These are phyloP conservation scores for Centaurea solstitialis DNA, from an alignment of 129 eudicot genomes.

Conservation along the genomic window DNA sequence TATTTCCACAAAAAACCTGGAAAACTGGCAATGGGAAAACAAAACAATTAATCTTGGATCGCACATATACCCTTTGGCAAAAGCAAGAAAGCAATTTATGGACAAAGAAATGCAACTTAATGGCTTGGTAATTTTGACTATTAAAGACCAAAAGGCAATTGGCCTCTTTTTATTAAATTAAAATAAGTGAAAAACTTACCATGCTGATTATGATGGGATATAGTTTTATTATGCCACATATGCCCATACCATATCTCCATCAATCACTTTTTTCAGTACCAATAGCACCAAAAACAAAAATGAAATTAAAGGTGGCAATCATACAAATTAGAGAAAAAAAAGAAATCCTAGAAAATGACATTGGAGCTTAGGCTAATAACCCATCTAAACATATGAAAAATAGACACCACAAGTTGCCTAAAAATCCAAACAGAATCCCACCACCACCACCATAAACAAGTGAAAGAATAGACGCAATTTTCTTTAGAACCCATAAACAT, in stretches of 20 bases:
- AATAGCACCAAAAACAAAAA: conserved; percentile 8
- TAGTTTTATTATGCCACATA: conserved; percentile 10
- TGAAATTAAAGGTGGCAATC: neutral
- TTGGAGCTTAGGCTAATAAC: neutral
- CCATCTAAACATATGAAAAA: conserved; percentile 3
- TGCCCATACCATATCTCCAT: neutral
- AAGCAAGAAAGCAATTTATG: neutral
- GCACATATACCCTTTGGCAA: neutral
- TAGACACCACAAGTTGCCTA: neutral
- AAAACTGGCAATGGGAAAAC: neutral
- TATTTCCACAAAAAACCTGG: neutral
- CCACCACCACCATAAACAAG: too few relatives aligned
- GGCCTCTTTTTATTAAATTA: neutral
- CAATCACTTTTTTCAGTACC: conserved; percentile 13
- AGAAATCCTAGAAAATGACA: conserved; percentile 11
- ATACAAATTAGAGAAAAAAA: neutral
- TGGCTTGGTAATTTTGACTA: too few relatives aligned
- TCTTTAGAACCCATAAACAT: too few relatives aligned
- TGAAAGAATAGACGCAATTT: too few relatives aligned
- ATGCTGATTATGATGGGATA: neutral
- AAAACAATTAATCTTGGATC: neutral
- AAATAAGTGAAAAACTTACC: neutral
- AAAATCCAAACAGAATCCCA: neutral
- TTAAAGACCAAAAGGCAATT: neutral
- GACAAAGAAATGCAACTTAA: neutral